Conservation (phyloP, 2,329 filamentous ascomycete genomes). For the Fusarium sp. region DNA sequence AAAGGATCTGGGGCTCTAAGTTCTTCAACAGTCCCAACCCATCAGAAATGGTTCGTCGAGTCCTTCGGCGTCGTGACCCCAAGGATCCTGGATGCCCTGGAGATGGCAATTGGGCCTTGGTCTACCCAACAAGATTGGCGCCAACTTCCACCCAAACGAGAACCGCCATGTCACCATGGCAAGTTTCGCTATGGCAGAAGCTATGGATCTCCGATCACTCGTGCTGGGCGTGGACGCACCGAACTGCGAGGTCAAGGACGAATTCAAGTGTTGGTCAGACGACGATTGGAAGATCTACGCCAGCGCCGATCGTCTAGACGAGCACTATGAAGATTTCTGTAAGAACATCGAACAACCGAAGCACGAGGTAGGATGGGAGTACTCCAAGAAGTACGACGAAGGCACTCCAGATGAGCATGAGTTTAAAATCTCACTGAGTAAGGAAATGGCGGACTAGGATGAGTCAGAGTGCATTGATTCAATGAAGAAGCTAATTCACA, state of each 20-base stretch:
- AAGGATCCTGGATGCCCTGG: not conserved
- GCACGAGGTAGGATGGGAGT: not conserved
- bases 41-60: not conserved
- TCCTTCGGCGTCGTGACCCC: rapidly evolving
- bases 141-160: not conserved
- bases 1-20: not conserved
- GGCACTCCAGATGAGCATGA: constrained; percentile 6
- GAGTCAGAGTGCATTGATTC: not conserved
- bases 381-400: not conserved
- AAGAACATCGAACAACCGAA: not conserved
- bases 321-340: not conserved
- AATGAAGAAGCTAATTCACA: constrained; percentile 2
- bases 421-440: not conserved
- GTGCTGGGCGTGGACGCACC: not conserved
- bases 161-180: not conserved
- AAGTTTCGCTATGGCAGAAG: not conserved
- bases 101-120: not conserved
- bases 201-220: not conserved
- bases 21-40: constrained; percentile 10
- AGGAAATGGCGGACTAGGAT: not conserved
- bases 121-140: rapidly evolving
- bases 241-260: not conserved
- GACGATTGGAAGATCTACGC: constrained; percentile 2
- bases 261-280: constrained; percentile 1
- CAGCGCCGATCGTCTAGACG: not conserved